A percentile compares a stretch with the other conserved stretches of the same genome.
Conservation (phyloP, 2,329 filamentous ascomycete genomes). For the Trichoderma aggressivum region DNA sequence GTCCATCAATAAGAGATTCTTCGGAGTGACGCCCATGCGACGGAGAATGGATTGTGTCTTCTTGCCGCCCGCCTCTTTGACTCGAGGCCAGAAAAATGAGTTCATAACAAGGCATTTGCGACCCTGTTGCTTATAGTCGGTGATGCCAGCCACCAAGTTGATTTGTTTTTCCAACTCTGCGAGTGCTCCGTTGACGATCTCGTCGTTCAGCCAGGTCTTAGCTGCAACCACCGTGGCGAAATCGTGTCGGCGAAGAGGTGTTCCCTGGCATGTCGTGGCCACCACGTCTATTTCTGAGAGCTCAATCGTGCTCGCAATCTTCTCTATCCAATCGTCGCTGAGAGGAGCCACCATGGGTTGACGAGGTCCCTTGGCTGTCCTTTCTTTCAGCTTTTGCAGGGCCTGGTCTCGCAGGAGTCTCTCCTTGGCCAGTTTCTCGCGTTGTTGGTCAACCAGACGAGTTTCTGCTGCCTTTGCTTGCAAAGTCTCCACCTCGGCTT, state of each 20-base stretch:
- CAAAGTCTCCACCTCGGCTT: slow-evolving; percentile 11
- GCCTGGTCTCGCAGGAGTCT: neutral
- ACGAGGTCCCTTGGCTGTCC: slow-evolving; percentile 18
- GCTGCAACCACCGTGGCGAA: slow-evolving; percentile 59
- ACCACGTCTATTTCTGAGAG: slow-evolving; percentile 29
- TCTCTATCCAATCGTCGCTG: slow-evolving; percentile 28
- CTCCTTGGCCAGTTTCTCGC: neutral
- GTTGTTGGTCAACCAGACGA: slow-evolving; percentile 10
- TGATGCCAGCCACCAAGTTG: slow-evolving; percentile 54
- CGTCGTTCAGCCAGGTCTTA: slow-evolving; percentile 70
- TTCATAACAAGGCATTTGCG: slow-evolving; percentile 62
- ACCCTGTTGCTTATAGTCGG: slow-evolving; percentile 42
- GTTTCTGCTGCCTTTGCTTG: neutral
- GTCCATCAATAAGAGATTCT: slow-evolving; percentile 62
- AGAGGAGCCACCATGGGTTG: slow-evolving; percentile 29
- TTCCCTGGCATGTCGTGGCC: slow-evolving; percentile 47
- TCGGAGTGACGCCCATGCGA: slow-evolving; percentile 53
- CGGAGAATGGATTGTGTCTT: slow-evolving; percentile 55
- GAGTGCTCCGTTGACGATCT: slow-evolving; percentile 67
- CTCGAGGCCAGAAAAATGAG: slow-evolving; percentile 62
- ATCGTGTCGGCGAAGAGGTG: slow-evolving; percentile 52
- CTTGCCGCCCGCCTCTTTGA: slow-evolving; percentile 46
- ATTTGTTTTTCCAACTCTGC: slow-evolving; percentile 57
- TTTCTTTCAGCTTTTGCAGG: slow-evolving; percentile 23
- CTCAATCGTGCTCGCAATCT: neutral